Percentiles rank a stretch among this genome's conserved stretches.
phyloP scores from a whole-genome alignment of 148 eudicot species.

The Limonium bicolor region DNA sequence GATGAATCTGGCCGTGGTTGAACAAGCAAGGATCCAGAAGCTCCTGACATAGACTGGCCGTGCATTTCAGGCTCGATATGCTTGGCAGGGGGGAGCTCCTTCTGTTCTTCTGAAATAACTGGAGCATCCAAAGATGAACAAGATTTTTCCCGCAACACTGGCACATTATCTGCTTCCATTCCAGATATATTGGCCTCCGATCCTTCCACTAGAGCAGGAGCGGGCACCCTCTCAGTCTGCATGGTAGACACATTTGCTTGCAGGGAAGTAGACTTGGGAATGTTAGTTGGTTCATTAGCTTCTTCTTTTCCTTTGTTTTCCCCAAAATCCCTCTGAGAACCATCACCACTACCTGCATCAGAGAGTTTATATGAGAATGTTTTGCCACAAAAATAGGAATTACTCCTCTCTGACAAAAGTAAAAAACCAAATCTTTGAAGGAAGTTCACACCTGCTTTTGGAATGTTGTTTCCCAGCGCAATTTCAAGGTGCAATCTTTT shows the following conservation, averaged over 20 bases:
- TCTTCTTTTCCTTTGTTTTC: constrained; percentile 55
- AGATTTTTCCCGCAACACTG: constrained; percentile 16
- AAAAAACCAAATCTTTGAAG: constrained; percentile 1
- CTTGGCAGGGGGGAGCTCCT: constrained; percentile 10
- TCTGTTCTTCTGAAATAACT: constrained; percentile 22
- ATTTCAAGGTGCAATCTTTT: constrained; percentile 80
- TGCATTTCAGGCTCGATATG: constrained; percentile 21
- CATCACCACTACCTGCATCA: constrained; percentile 28
- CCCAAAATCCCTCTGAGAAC: constrained; percentile 33
- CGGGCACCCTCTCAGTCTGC: constrained; percentile 24
- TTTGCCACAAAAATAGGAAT: constrained; percentile 4
- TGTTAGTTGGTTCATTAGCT: constrained; percentile 23
- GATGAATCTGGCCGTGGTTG: constrained; percentile 19
- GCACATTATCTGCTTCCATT: constrained; percentile 28
- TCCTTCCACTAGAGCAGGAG: constrained; percentile 17
- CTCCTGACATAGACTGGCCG: constrained; percentile 19
- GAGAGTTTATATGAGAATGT: too few species aligned
- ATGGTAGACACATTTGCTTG: constrained; percentile 18
- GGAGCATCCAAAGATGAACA: constrained; percentile 11
- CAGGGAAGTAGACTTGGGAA: constrained; percentile 26
- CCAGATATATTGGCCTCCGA: constrained; percentile 14
- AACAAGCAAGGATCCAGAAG: constrained; percentile 18
- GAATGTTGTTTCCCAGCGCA: constrained; percentile 62
- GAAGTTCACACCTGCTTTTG: constrained; percentile 40
- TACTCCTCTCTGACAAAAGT: background rate